These are phyloP conservation scores for Pelargonium cotyledonis DNA, from an alignment of 441 rosid genomes.

Conservation along the genomic window DNA sequence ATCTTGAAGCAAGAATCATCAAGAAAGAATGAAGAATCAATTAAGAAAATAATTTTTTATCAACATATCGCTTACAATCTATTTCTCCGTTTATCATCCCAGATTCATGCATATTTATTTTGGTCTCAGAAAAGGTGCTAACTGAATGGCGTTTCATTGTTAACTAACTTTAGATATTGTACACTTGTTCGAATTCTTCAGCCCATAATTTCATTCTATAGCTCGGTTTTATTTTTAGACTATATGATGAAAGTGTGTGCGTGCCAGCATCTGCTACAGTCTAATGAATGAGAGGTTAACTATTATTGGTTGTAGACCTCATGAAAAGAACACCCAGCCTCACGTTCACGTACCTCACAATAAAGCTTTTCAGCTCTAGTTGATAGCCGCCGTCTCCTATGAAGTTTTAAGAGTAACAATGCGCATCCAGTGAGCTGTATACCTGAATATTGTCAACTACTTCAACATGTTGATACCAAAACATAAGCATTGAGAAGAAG, in stretches of 20 bases:
- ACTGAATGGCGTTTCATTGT: too few species aligned
- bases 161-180: background rate
- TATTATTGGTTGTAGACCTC: background rate
- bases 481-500: slow-evolving; percentile 30
- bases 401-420: slow-evolving; percentile 40
- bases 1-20: too few species aligned
- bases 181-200: background rate
- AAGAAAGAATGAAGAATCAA: too few species aligned
- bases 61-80: too few species aligned
- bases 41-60: too few species aligned
- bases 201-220: background rate
- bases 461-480: slow-evolving; percentile 37
- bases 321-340: slow-evolving; percentile 2
- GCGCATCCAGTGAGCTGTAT: slow-evolving; percentile 54
- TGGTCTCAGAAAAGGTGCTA: background rate
- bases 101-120: background rate
- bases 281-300: slow-evolving; percentile 3
- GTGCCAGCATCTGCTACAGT: background rate
- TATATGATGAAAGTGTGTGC: background rate
- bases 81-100: background rate
- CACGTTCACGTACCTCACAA: slow-evolving; percentile 41
- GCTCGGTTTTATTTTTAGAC: background rate
- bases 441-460: slow-evolving; percentile 50
- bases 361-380: slow-evolving; percentile 63
- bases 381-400: slow-evolving; percentile 32